These are phyloP conservation scores for Fraxinus americana DNA, from an alignment of 257 asterid species.

Conservation along the genomic window DNA sequence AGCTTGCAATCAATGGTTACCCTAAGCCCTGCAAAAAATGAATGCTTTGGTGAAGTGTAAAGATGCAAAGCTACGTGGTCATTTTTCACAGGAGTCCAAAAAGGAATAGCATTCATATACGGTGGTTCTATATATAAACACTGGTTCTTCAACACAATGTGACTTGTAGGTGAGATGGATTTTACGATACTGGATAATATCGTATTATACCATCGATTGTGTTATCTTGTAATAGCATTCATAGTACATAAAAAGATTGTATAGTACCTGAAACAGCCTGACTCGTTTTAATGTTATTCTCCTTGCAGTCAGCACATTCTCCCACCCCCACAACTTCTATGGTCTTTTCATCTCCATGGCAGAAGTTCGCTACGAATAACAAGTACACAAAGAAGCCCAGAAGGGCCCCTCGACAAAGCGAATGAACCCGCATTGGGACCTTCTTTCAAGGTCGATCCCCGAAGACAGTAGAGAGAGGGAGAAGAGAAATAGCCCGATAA, in stretches of 20 bases:
- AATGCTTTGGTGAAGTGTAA: neutral
- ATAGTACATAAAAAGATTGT: neutral
- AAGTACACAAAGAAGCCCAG: constrained; percentile 31
- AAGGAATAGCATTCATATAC: too few species aligned
- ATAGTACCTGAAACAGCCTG: constrained; percentile 48
- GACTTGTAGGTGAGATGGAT: neutral
- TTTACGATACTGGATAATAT: neutral
- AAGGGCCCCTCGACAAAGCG: constrained; percentile 28
- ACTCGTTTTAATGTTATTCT: constrained; percentile 33
- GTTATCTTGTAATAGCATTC: too few species aligned
- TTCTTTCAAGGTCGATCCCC: neutral
- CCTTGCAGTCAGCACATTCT: constrained; percentile 60
- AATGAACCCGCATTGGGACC: constrained; percentile 31
- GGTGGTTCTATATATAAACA: neutral
- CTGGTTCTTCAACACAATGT: neutral
- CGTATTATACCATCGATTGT: neutral
- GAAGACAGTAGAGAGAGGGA: neutral
- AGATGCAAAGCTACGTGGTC: neutral
- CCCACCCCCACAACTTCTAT: constrained; percentile 44
- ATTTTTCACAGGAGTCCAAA: too few species aligned
- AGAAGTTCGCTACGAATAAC: constrained; percentile 22
- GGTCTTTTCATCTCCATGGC: constrained; percentile 34
- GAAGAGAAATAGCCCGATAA: neutral
- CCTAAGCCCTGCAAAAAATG: constrained; percentile 41
- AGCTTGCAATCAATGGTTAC: constrained; percentile 51